These are phyloP conservation scores for Oidiodendron maius DNA, from an alignment of 495 filamentous ascomycete genomes.

Conservation along the genomic window DNA sequence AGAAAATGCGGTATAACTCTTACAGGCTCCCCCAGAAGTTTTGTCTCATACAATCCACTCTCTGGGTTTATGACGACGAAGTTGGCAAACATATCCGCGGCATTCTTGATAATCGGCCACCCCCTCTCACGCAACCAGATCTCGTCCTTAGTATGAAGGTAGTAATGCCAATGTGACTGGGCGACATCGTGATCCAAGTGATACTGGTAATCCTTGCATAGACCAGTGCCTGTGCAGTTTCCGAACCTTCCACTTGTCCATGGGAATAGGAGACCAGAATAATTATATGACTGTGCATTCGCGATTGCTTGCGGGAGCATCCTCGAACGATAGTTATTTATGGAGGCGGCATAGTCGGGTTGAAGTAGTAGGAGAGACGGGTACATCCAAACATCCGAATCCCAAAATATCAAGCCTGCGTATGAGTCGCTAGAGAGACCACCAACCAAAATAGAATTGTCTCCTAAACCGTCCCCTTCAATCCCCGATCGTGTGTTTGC, in stretches of 20 bases:
- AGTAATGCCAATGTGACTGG: conserved; percentile 41
- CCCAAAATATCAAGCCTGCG: conserved; percentile 51
- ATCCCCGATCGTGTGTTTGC: conserved; percentile 40
- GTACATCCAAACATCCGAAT: conserved; percentile 43
- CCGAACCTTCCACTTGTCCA: conserved; percentile 49
- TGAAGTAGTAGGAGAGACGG: conserved; percentile 41
- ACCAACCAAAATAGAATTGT: conserved; percentile 45
- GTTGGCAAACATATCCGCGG: conserved; percentile 36
- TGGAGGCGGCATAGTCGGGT: conserved; percentile 37
- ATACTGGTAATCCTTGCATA: conserved; percentile 52
- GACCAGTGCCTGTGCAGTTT: conserved; percentile 50
- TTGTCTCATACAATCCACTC: no score
- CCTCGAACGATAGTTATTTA: conserved; percentile 39
- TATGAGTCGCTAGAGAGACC: conserved; percentile 47
- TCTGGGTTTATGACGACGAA: conserved; percentile 33
- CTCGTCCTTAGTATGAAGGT: conserved; percentile 35
- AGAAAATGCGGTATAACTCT: no score
- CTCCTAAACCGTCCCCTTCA: conserved; percentile 32
- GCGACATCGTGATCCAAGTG: conserved; percentile 69
- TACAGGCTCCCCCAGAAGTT: no score
- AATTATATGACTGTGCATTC: conserved; percentile 40
- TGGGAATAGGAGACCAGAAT: conserved; percentile 38
- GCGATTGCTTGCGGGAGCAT: conserved; percentile 36
- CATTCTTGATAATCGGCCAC: conserved; percentile 39
- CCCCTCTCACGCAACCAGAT: conserved; percentile 31